Base-by-base conservation (phyloP, 1,139 yeast genomes). In the Lodderomyces orthopsilosis region DNA sequence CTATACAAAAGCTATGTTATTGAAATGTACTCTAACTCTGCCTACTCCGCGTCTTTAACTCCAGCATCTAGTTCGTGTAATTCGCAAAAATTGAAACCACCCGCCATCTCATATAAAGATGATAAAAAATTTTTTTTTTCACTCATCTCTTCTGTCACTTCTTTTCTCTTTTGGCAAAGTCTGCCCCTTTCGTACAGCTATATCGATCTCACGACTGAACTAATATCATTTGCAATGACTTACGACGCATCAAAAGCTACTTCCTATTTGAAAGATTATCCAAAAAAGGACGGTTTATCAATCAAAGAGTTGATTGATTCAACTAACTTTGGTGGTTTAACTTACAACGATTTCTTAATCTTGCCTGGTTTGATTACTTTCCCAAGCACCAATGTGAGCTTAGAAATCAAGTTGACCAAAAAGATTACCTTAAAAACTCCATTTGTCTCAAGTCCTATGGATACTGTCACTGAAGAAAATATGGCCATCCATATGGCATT, bases 401-500 rank as follows among this genome's bases (percentile, higher is more conserved):
- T 91, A 62, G 96, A 90, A 58, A 79, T 96, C 53, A 85, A 79
- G 66, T 77, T 93, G 67, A 90, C 98, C 63, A 90, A 86, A 75
- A 86, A 85, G 62, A 93, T 93, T 74, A 72, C 94, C 46, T 77
- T 93, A 68, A 90, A 86, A 74, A 75, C 96, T 41, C 99, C 99
- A 50, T 88, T 93, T 57, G 93, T 93, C 51, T 91, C 98, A 30
- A 89, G 97, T 59, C 99, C 99, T 57, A 93, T 93, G 99, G 98
- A 93, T 70, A 93, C 98, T 43, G 98, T 93, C 51, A 94, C 99
- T 47, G 99, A 93, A 75, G 75, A 90, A 51, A 86, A 83, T 50
- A 93, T 93, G 99, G 98, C 99, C 54, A 93, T 94, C 58, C 84
- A 90, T 72, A 91, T 93, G 97, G 98, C 99, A 56, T 80, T 93